A percentile compares a stretch with the other conserved stretches of the same genome.
phyloP scores from a whole-genome alignment of 2,329 filamentous ascomycete genomes.

The Sphaerulina populicola region DNA sequence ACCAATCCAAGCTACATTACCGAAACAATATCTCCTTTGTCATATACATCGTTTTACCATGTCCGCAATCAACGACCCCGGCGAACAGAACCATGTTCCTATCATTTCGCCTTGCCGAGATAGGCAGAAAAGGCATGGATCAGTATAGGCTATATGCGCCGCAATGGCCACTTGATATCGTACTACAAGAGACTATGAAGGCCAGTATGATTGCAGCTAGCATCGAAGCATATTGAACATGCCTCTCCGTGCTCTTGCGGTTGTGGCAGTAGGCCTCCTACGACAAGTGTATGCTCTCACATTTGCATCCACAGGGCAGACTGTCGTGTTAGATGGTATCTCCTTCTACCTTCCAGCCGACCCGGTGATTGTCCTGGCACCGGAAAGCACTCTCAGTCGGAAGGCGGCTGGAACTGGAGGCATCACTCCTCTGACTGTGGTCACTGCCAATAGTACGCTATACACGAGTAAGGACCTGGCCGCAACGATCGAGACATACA shows the following conservation, averaged over 20 bases:
- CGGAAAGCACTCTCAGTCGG: conserved; percentile 15
- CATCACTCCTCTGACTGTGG: conserved; percentile 36
- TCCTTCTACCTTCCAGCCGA: conserved; percentile 37
- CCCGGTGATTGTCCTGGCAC: conserved; percentile 30
- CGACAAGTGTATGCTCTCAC: not conserved
- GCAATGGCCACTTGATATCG: not conserved
- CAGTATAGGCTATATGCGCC: not conserved
- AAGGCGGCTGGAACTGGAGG: conserved; percentile 20
- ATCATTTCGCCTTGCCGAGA: conserved; percentile 2
- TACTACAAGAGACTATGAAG: not conserved
- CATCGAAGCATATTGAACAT: not conserved
- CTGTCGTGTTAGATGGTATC: conserved; percentile 34
- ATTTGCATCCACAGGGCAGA: conserved; percentile 34
- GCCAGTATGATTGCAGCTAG: not conserved
- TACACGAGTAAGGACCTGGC: conserved; percentile 24
- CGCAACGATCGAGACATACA: conserved; percentile 27
- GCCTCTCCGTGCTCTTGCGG: not conserved
- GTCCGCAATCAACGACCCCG: too few species aligned
- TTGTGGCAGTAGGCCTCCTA: not conserved
- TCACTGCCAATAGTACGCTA: conserved; percentile 25
- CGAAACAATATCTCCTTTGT: too few species aligned
- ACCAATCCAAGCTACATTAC: too few species aligned
- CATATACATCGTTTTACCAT: too few species aligned
- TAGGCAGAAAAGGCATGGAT: not conserved
- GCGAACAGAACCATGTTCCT: too few species aligned